Percentiles rank a stretch among this genome's conserved stretches.
Evolutionary conservation across 768 basidiomycete species (phyloP).

Genomic region (Thelephora aurantiotincta): DNA sequence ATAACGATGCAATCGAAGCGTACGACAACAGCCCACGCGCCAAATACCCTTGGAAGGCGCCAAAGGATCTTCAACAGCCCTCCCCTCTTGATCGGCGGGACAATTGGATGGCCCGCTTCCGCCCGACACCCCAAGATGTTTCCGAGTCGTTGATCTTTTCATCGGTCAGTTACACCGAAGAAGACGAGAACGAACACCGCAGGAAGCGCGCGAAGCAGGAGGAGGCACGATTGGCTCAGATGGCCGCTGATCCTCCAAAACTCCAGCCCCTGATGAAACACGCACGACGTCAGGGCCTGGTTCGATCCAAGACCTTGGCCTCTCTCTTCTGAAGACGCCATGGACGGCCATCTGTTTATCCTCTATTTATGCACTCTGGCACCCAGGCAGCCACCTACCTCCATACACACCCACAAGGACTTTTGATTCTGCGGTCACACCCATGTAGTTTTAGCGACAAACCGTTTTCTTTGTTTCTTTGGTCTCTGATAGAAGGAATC

Average conservation of each 20-base stretch:
- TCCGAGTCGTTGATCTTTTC: neutral
- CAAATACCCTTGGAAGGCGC: conserved; percentile 10
- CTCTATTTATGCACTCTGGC: too few relatives aligned
- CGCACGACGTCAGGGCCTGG: neutral
- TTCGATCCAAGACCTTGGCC: neutral
- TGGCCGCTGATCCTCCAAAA: neutral
- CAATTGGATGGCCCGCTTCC: neutral
- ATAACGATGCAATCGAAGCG: conserved; percentile 8
- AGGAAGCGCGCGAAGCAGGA: neutral
- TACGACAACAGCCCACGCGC: conserved; percentile 12
- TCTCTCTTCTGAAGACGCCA: neutral
- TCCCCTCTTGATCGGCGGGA: neutral
- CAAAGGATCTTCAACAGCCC: neutral
- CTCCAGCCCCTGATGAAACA: neutral
- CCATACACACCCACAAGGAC: too few relatives aligned
- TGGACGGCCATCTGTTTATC: neutral
- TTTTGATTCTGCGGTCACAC: too few relatives aligned
- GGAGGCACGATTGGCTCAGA: neutral
- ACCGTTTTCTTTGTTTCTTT: too few relatives aligned
- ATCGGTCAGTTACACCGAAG: neutral
- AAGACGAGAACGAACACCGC: neutral
- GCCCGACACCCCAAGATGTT: neutral
- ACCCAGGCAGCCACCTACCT: too few relatives aligned
- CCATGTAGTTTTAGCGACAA: too few relatives aligned
- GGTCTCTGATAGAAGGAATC: too few relatives aligned